Conservation (phyloP, 805 yeast genomes). For the Candida tibetensis region DNA sequence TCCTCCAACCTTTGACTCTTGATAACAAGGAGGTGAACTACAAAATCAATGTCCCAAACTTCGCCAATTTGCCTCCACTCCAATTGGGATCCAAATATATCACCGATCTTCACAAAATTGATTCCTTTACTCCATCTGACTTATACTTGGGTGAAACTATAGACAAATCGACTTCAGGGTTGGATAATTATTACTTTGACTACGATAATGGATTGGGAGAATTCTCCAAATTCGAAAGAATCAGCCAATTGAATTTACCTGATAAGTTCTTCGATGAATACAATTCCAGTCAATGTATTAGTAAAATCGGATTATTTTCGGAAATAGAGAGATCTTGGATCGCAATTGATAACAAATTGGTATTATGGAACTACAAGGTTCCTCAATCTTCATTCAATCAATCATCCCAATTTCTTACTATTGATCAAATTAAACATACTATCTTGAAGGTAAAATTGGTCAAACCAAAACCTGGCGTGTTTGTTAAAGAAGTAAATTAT, state of each 20-base stretch:
- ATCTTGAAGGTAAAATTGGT: slow-evolving; percentile 74
- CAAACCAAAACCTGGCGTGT: slow-evolving; percentile 78
- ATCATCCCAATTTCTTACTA: slow-evolving; percentile 62
- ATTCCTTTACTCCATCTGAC: slow-evolving; percentile 55
- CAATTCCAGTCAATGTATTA: slow-evolving; percentile 59
- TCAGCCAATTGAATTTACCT: slow-evolving; percentile 68
- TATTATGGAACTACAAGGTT: slow-evolving; percentile 78
- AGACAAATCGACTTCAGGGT: slow-evolving; percentile 41
- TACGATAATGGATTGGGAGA: slow-evolving; percentile 43
- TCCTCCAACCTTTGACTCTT: slow-evolving; percentile 31
- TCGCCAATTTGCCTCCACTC: slow-evolving; percentile 50
- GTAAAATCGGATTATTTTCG: slow-evolving; percentile 80
- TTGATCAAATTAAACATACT: slow-evolving; percentile 78
- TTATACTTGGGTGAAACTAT: slow-evolving; percentile 57
- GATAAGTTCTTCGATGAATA: slow-evolving; percentile 75
- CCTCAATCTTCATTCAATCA: slow-evolving; percentile 46
- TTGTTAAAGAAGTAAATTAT: slow-evolving; percentile 72
- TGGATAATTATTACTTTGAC: slow-evolving; percentile 65
- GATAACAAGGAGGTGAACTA: slow-evolving; percentile 42
- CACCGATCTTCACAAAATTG: slow-evolving; percentile 54
- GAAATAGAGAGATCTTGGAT: slow-evolving; percentile 85
- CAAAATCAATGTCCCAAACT: slow-evolving; percentile 46
- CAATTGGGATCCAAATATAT: slow-evolving; percentile 65
- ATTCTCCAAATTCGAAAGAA: slow-evolving; percentile 75
- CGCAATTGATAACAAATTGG: slow-evolving; percentile 72